Conservation (phyloP, 768 basidiomycete genomes). For the Lactarius hengduanensis region DNA sequence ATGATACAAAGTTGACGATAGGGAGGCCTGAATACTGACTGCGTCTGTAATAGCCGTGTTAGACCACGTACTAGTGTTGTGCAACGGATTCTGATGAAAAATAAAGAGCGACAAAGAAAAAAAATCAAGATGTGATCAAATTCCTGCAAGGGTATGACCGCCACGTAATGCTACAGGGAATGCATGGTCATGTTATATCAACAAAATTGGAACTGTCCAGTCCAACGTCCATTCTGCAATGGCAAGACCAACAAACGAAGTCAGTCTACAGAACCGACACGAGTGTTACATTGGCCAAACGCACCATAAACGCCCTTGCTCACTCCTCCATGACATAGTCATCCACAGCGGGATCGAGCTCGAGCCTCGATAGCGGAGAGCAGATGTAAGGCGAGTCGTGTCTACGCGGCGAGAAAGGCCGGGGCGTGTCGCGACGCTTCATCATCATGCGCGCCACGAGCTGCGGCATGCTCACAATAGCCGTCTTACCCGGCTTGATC, state of each 20-base stretch:
- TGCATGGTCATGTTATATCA: constrained; percentile 27
- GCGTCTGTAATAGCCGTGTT: not conserved
- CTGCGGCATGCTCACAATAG: constrained; percentile 38
- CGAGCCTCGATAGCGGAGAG: constrained; percentile 35
- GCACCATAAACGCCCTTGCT: constrained; percentile 7
- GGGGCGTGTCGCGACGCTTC: constrained; percentile 41
- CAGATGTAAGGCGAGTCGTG: constrained; percentile 31
- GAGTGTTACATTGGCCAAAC: not conserved
- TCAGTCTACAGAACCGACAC: not conserved
- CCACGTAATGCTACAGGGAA: constrained; percentile 30
- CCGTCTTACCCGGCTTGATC: constrained; percentile 20
- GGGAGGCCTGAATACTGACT: not conserved
- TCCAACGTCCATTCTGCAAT: constrained; percentile 6
- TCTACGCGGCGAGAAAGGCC: constrained; percentile 42
- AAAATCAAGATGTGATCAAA: constrained; percentile 19
- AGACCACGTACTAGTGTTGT: not conserved
- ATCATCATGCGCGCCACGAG: constrained; percentile 50
- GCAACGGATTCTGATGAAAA: constrained; percentile 4
- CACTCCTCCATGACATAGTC: constrained; percentile 7
- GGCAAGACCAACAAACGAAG: not conserved
- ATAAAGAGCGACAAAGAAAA: constrained; percentile 5
- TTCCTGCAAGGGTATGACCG: constrained; percentile 25
- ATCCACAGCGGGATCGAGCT: constrained; percentile 15
- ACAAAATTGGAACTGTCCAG: constrained; percentile 20
- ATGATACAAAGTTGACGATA: not conserved